A percentile compares a stretch with the other conserved stretches of the same genome.
Evolutionary conservation across 2,329 filamentous ascomycete species (phyloP).

Genomic region (Pseudogymnoascus sp.): DNA sequence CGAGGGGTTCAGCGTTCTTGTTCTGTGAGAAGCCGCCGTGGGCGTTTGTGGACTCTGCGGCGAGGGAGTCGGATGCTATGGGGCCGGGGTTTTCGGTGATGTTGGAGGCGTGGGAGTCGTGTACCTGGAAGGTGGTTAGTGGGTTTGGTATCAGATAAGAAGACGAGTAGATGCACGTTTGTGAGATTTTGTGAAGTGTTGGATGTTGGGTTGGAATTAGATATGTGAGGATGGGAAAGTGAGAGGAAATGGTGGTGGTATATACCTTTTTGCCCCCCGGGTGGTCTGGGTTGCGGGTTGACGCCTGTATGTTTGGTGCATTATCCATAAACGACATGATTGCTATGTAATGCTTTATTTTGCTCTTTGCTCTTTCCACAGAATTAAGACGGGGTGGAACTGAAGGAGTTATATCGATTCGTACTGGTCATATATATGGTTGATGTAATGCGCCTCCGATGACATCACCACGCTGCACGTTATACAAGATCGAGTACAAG

Average conservation of each 20-base stretch:
- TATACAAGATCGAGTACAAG: neutral
- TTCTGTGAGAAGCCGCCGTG: slow-evolving; percentile 57
- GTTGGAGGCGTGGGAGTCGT: slow-evolving; percentile 40
- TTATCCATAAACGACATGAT: slow-evolving; percentile 8
- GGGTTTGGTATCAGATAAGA: neutral
- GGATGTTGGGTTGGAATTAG: neutral
- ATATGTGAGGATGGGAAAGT: neutral
- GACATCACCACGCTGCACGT: neutral
- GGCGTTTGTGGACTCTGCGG: slow-evolving; percentile 58
- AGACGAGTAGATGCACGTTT: neutral
- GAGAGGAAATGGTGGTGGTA: slow-evolving; percentile 1
- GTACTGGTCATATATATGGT: slow-evolving; percentile 1
- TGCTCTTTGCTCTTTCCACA: neutral
- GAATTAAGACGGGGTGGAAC: neutral
- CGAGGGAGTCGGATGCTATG: slow-evolving; percentile 63
- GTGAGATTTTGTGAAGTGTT: neutral
- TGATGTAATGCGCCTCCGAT: slow-evolving; percentile 1
- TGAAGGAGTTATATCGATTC: neutral
- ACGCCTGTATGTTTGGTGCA: slow-evolving; percentile 3
- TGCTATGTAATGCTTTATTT: neutral
- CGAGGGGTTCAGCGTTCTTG: slow-evolving; percentile 41
- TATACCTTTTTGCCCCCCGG: slow-evolving; percentile 8
- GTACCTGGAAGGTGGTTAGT: slow-evolving; percentile 37
- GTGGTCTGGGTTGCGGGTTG: neutral
- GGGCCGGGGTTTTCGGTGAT: slow-evolving; percentile 56